These are phyloP conservation scores for Candida sanyaensis DNA, from an alignment of 1,139 yeast genomes.

Conservation along the genomic window DNA sequence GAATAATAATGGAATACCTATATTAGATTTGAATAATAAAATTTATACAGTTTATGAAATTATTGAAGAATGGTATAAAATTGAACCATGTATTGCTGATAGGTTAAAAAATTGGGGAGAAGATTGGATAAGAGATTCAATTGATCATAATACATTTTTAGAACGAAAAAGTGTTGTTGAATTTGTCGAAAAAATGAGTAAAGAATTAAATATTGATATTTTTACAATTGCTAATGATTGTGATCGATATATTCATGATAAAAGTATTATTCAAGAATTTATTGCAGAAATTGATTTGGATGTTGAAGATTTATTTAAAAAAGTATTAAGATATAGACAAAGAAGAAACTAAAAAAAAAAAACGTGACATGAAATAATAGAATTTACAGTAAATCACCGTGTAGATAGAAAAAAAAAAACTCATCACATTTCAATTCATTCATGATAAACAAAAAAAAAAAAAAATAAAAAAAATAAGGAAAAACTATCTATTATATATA, in stretches of 20 bases:
- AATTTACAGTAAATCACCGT: background rate
- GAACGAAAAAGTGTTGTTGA: conserved; percentile 16
- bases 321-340: conserved; percentile 15
- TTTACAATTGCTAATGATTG: conserved; percentile 17
- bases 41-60: conserved; percentile 17
- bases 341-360: conserved; percentile 6
- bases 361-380: background rate
- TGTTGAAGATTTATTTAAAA: conserved; percentile 15
- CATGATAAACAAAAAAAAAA: no score
- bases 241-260: conserved; percentile 18
- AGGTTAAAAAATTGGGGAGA: conserved; percentile 15
- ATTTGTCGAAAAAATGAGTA: conserved; percentile 16
- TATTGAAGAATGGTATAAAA: conserved; percentile 18
- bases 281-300: conserved; percentile 19
- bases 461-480: no score
- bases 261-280: conserved; percentile 17
- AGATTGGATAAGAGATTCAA: conserved; percentile 18
- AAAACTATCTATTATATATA: no score
- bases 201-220: conserved; percentile 15
- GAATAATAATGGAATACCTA: conserved; percentile 11
- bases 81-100: conserved; percentile 12
- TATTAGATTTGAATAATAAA: conserved; percentile 17
- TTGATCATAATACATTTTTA: conserved; percentile 16
- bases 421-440: no score
- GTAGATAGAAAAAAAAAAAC: no score